Percentiles rank a stretch among this genome's conserved stretches.
Conservation (phyloP, 2,329 filamentous ascomycete genomes). For the Aspergillus unguis region DNA sequence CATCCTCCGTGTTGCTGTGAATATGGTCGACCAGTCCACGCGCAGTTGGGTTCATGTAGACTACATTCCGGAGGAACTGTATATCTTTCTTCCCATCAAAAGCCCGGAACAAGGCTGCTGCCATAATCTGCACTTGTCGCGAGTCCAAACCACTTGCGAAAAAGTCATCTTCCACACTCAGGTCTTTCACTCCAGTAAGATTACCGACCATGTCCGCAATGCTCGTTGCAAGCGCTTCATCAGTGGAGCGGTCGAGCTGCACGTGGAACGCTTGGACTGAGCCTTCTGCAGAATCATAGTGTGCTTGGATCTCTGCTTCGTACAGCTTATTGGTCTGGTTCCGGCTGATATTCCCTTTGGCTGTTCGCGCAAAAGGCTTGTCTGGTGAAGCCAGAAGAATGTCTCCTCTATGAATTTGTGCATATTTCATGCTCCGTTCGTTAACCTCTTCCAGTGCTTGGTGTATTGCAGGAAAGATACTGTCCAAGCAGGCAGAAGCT, state of each 20-base stretch:
- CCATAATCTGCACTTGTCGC: conserved; percentile 5
- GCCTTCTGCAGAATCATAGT: neutral
- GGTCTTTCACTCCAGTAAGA: neutral
- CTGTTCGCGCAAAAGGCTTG: conserved; percentile 9
- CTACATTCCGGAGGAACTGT: neutral
- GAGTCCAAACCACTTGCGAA: conserved; percentile 8
- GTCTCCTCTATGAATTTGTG: conserved; percentile 3
- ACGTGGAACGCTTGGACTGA: neutral
- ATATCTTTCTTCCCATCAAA: neutral
- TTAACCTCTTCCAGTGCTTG: neutral
- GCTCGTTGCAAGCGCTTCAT: neutral
- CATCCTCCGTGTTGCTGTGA: neutral
- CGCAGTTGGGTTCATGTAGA: conserved; percentile 8
- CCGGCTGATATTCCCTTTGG: conserved; percentile 8
- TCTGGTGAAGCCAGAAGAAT: conserved; percentile 1
- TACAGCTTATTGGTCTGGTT: conserved; percentile 4
- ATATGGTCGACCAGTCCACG: conserved; percentile 3
- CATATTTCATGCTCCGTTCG: neutral
- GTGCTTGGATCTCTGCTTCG: conserved; percentile 4
- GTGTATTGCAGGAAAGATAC: neutral
- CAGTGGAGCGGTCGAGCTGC: neutral
- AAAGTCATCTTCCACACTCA: conserved; percentile 5
- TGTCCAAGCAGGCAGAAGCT: neutral
- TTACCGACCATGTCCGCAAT: neutral
- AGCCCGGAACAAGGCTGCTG: neutral